Percentiles rank a stretch among this genome's conserved stretches.
Evolutionary conservation across 495 filamentous ascomycete genomes (phyloP).

Genomic region (Talaromyces proteolyticus): DNA sequence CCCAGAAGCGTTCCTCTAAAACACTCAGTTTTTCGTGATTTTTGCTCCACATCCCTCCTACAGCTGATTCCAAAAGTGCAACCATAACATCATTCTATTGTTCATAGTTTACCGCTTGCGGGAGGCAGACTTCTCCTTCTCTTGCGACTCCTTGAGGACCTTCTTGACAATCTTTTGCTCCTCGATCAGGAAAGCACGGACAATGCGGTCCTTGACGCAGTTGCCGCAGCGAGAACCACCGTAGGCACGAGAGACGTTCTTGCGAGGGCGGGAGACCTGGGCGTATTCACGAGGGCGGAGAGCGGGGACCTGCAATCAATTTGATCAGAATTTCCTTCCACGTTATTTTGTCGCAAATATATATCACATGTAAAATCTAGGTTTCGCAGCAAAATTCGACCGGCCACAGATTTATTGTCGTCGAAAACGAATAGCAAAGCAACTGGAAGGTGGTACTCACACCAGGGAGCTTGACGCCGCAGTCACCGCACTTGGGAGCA

Average conservation of each 20-base stretch:
- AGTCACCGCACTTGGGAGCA: constrained; percentile 98
- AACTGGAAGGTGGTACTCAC: constrained; percentile 54
- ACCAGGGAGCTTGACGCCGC: constrained; percentile 88
- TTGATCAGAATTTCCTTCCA: constrained; percentile 11
- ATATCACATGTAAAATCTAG: neutral
- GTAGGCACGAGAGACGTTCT: constrained; percentile 97
- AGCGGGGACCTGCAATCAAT: constrained; percentile 68
- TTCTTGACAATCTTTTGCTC: constrained; percentile 99
- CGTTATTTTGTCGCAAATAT: neutral
- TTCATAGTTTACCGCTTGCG: constrained; percentile 41
- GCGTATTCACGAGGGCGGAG: constrained; percentile 97
- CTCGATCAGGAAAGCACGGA: constrained; percentile 97
- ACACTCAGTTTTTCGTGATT: constrained; percentile 6
- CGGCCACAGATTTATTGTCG: neutral
- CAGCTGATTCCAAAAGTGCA: neutral
- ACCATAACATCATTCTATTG: neutral
- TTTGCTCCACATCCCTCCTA: constrained; percentile 2
- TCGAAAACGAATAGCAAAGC: neutral
- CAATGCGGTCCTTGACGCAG: constrained; percentile 96
- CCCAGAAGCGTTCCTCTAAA: constrained; percentile 2
- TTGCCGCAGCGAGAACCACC: constrained; percentile 96
- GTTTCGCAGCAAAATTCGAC: neutral
- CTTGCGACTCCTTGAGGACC: constrained; percentile 91
- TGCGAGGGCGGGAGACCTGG: constrained; percentile 92
- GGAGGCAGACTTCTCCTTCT: constrained; percentile 57